Base-by-base conservation (phyloP, 768 basidiomycete species). In the Cystobasidium ongulense region DNA sequence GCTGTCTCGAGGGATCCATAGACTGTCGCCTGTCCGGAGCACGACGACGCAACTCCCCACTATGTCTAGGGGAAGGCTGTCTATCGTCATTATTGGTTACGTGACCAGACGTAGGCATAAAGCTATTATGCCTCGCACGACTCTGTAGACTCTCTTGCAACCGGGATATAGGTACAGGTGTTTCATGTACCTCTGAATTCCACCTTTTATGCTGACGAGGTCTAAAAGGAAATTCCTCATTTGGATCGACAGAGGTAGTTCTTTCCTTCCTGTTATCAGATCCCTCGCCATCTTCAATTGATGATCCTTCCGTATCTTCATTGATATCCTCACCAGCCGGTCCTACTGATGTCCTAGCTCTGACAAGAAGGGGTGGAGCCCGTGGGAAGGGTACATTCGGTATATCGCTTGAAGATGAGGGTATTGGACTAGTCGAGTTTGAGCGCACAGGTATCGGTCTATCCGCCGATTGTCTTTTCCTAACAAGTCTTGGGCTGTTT, bases 1-100 rank as follows among this genome's bases (percentile, higher is more conserved):
- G 86, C 82, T 87, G 87, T 39, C 90, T 84, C 31, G 86, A 83
- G 1, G 84, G 84, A 77, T 84, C 86, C 25, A 35, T 25, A 0
- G 73, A 74, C 17, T 74, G 73, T 10, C 50, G 17, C 35, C 74
- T 38, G 62, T 74, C 38, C 1, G 54, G 33, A 29, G n/a, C 53
- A 54, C 74, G 43, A 50, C 57, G 59, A 8, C 62, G 57, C 1
- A 70, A 33, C 8, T 63, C 76, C 8, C 38, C 29, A 41, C 0
- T 25, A 39, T 0, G 33, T 27, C 38, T 66, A 31, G 27, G 57
- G 73, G 10, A 25, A 62, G 8, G 50, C 59, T 10, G 23, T 15
- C 1, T 39, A 38, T 38, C 75, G 57, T 43, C 63, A 74, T 61
- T 75, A 63, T 0, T 50, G 0, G 17, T 7, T 5, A 25, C 18